Evolutionary conservation across 108 stramenopile genomes (phyloP).

Genomic region (Stephanodiscus minutulus): DNA sequence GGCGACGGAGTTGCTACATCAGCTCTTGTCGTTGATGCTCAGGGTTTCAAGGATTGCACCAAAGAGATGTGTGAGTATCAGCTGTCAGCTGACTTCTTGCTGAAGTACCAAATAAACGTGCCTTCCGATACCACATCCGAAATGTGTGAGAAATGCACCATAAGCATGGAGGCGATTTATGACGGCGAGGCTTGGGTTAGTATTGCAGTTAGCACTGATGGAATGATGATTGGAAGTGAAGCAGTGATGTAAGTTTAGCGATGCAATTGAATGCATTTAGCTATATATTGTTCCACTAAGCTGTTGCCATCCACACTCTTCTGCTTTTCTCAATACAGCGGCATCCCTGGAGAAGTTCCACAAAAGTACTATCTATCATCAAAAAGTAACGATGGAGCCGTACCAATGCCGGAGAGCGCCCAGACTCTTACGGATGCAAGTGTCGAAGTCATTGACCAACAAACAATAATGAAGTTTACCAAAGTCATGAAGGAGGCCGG

Average conservation of each 20-base stretch:
- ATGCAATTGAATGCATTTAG: too few species aligned
- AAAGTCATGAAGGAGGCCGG: slow-evolving; percentile 62
- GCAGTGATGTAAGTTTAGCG: slow-evolving; percentile 46
- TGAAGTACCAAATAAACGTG: slow-evolving; percentile 8
- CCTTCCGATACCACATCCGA: slow-evolving; percentile 6
- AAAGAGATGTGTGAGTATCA: background rate
- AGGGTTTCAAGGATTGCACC: too few species aligned
- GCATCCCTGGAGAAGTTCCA: slow-evolving; percentile 26
- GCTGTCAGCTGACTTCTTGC: slow-evolving; percentile 3
- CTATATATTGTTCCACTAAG: too few species aligned
- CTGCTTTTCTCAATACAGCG: too few species aligned
- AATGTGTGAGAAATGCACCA: slow-evolving; percentile 1
- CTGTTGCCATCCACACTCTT: too few species aligned
- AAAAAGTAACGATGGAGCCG: slow-evolving; percentile 30
- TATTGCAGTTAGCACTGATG: slow-evolving; percentile 29
- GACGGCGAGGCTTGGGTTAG: slow-evolving; percentile 38
- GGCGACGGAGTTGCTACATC: too few species aligned
- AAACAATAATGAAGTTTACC: slow-evolving; percentile 67
- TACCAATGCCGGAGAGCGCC: slow-evolving; percentile 33
- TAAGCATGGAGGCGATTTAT: slow-evolving; percentile 14
- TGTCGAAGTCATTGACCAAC: slow-evolving; percentile 39
- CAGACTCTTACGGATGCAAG: slow-evolving; percentile 70
- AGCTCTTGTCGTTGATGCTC: too few species aligned
- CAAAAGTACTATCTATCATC: slow-evolving; percentile 56
- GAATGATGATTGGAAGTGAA: slow-evolving; percentile 29